Evolutionary conservation across 2,329 filamentous ascomycete genomes (phyloP), one percentile per base, ranked within the genome.

Genomic region (Nemania abortiva): DNA sequence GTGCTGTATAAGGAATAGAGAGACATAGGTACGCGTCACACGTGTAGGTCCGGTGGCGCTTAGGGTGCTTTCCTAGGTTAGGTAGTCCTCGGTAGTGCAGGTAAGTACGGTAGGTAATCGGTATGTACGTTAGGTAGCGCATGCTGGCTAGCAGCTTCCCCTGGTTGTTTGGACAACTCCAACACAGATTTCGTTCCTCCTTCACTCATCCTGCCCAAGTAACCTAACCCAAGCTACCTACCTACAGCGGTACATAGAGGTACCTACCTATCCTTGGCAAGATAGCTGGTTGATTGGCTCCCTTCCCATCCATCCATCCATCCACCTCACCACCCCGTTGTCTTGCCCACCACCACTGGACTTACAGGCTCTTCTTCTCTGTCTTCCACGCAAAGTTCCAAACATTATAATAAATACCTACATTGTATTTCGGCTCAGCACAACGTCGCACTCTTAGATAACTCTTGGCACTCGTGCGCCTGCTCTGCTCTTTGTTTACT

Each of bases 111-210:
- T 24, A 20, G 2, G 10, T 6, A 27, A 27, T 37, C 39, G 42
- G 15, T 18, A 47, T 18, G 7, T n/a, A 5, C 20, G 27, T 52
- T n/a, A 5, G 11, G 27, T 52, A 13, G 22, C 34, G 34, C 34
- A 37, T n/a, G 31, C 20, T 55, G 56, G 42, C 66, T 57, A 27
- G 24, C 24, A 27, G 49, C 37, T 6, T 20, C 55, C 55, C 61
- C 49, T 45, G 68, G 63, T 64, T 63, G 63, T 63, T 67, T 67
- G 64, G 64, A 53, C 63, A 58, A 69, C 67, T 62, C 63, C 27
- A 9, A 47, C 59, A 29, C 24, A 27, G 24, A 39, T 42, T 50
- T 56, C 67, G 59, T 63, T 37, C 34, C 63, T 37, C 34, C 63
- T 63, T 63, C 58, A 49, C 37, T 6, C 58, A 29, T 29, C 13